Percentiles rank a stretch among this genome's conserved stretches.
These are phyloP conservation scores for Nitzschia putrida DNA, from an alignment of 108 stramenopile species.

Conservation along the genomic window DNA sequence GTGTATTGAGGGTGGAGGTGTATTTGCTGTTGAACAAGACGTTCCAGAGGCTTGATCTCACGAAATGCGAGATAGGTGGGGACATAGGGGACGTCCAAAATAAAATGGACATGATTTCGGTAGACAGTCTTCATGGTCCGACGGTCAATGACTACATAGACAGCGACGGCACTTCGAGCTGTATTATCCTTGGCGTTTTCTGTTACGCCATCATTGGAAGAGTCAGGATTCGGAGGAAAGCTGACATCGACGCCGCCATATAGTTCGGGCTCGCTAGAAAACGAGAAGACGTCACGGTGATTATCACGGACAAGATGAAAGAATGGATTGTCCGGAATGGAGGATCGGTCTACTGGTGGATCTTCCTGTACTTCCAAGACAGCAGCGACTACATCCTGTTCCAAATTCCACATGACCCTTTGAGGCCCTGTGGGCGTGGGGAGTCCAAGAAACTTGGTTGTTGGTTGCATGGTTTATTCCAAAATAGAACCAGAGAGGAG, in stretches of 20 bases:
- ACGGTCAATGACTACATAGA: conserved; percentile 61
- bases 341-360: conserved; percentile 7
- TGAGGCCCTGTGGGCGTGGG: neutral
- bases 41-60: conserved; percentile 59
- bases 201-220: too few relatives aligned
- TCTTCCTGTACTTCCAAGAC: conserved; percentile 18
- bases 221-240: conserved; percentile 25
- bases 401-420: conserved; percentile 25
- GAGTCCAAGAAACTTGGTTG: too few relatives aligned
- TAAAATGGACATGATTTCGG: conserved; percentile 44
- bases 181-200: too few relatives aligned
- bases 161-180: conserved; percentile 49
- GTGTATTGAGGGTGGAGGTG: conserved; percentile 36
- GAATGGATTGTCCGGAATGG: conserved; percentile 3
- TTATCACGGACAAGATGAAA: conserved; percentile 16
- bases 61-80: conserved; percentile 71
- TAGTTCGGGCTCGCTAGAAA: conserved; percentile 19
- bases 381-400: conserved; percentile 26
- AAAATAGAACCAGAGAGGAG: too few relatives aligned
- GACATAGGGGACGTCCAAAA: conserved; percentile 35
- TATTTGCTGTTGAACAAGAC: conserved; percentile 50
- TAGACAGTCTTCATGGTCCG: conserved; percentile 43
- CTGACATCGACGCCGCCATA: conserved; percentile 75
- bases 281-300: conserved; percentile 15
- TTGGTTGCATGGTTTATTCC: too few relatives aligned